A percentile compares a stretch with the other conserved stretches of the same genome.
Evolutionary conservation across 352 stramenopile genomes (phyloP).

Genomic region (Peronospora destructor): DNA sequence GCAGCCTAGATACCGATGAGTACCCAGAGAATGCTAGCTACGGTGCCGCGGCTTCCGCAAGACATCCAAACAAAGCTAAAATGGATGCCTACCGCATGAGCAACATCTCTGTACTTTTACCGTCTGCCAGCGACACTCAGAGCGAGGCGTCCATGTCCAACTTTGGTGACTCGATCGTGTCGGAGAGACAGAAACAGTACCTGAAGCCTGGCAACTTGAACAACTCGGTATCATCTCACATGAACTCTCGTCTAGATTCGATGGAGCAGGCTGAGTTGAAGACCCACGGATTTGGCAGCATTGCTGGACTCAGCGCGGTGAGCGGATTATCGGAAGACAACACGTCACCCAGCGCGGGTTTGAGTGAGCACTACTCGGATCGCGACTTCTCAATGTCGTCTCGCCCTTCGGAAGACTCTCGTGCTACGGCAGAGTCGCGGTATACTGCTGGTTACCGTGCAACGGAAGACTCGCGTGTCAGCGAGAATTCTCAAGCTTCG

Average conservation of each 20-base stretch:
- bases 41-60: conserved; percentile 8
- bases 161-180: conserved; percentile 45
- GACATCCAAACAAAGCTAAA: conserved; percentile 16
- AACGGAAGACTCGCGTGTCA: conserved; percentile 22
- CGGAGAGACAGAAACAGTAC: conserved; percentile 37
- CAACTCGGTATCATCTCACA: conserved; percentile 37
- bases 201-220: conserved; percentile 43
- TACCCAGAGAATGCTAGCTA: conserved; percentile 32
- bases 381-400: conserved; percentile 37
- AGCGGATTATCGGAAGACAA: conserved; percentile 30
- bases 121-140: conserved; percentile 28
- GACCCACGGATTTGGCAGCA: conserved; percentile 25
- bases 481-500: conserved; percentile 23
- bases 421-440: conserved; percentile 13
- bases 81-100: conserved; percentile 23
- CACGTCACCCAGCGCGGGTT: conserved; percentile 18
- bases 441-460: conserved; percentile 25
- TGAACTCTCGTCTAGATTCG: conserved; percentile 30
- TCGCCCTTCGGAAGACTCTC: conserved; percentile 24
- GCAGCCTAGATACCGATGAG: conserved; percentile 20
- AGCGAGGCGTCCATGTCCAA: conserved; percentile 48
- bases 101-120: conserved; percentile 45
- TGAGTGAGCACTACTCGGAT: conserved; percentile 31
- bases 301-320: conserved; percentile 37
- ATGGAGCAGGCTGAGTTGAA: conserved; percentile 32